phyloP scores from a whole-genome alignment of 768 basidiomycete genomes.

The Pleurotus platypus region DNA sequence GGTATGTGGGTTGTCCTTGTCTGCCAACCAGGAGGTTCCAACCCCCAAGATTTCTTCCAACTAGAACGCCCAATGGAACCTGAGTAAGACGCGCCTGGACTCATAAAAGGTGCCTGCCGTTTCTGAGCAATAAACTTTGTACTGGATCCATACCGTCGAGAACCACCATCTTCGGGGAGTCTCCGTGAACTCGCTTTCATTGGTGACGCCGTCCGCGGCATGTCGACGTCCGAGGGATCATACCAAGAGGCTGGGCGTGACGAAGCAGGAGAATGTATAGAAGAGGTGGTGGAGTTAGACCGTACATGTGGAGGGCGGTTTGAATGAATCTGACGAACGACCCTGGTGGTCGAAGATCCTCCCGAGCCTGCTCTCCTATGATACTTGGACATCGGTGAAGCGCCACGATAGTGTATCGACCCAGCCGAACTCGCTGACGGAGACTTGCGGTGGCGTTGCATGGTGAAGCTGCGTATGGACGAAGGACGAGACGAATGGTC shows the following conservation, averaged over 20 bases:
- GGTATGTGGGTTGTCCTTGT: slow-evolving; percentile 63
- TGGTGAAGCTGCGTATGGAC: slow-evolving; percentile 76
- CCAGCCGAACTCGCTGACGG: slow-evolving; percentile 77
- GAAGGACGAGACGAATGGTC: slow-evolving; percentile 79
- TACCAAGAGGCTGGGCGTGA: slow-evolving; percentile 78
- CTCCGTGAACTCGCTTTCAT: slow-evolving; percentile 32
- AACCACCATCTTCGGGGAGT: slow-evolving; percentile 5
- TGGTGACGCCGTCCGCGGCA: slow-evolving; percentile 61
- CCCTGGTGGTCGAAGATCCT: slow-evolving; percentile 77
- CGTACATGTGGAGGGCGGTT: slow-evolving; percentile 55
- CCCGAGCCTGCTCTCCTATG: slow-evolving; percentile 80
- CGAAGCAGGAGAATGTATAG: slow-evolving; percentile 69
- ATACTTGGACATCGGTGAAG: slow-evolving; percentile 78
- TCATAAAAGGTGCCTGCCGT: slow-evolving; percentile 67
- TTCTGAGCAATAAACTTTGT: slow-evolving; percentile 84
- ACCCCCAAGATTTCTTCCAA: slow-evolving; percentile 90
- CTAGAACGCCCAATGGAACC: slow-evolving; percentile 58
- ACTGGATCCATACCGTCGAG: slow-evolving; percentile 11
- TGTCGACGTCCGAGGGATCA: slow-evolving; percentile 69
- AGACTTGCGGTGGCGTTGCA: slow-evolving; percentile 68
- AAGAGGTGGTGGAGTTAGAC: slow-evolving; percentile 75
- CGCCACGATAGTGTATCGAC: slow-evolving; percentile 58
- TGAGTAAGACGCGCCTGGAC: slow-evolving; percentile 36
- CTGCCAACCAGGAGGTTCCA: slow-evolving; percentile 85
- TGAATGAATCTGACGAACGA: slow-evolving; percentile 61